Evolutionary conservation across 108 stramenopile species (phyloP), one percentile per base, ranked within the genome.

Genomic region (Epipyxis sp.): DNA sequence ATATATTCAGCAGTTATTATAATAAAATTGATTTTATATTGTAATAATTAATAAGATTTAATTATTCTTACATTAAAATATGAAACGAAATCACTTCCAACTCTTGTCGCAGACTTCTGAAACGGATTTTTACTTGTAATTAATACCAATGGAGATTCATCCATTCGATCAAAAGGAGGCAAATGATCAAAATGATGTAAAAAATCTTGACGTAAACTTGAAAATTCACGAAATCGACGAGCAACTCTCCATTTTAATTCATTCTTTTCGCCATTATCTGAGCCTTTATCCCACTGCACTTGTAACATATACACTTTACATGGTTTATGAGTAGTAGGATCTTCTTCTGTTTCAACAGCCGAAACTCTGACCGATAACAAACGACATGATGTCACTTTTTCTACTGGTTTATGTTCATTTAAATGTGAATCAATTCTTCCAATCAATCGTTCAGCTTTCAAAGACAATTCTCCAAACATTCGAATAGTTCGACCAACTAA

Each of bases 281-380:
- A n/a, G n/a, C n/a, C n/a, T n/a, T n/a, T n/a, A 25, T 68, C 65
- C 65, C 65, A 68, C 39, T 37, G 20, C 20, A 68, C 65, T 20
- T 25, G 39, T 16, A 68, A 37, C 20, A 68, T 37, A 37, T 68
- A 68, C 20, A 20, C 13, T 20, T 13, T 68, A 20, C 20, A 16
- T 37, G 65, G 20, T 16, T 20, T 16, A 68, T 20, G 41, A 37
- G 65, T 68, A 20, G 41, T 37, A 37, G 65, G 65, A 37, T 68
- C 65, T 41, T 68, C 65, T 41, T 37, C 20, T 37, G 65, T 25
- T 41, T 68, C 65, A 20, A 41, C 40, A 16, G 65, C 65, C 20
- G 20, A 20, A 20, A 68, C 20, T 16, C 20, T 37, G 41, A 68
- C 40, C 40, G 65, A 20, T 20, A 68, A 37, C 35, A 37, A 37